These are phyloP conservation scores for Cardamine resedifolia DNA, from an alignment of 345 rosid species.

Conservation along the genomic window DNA sequence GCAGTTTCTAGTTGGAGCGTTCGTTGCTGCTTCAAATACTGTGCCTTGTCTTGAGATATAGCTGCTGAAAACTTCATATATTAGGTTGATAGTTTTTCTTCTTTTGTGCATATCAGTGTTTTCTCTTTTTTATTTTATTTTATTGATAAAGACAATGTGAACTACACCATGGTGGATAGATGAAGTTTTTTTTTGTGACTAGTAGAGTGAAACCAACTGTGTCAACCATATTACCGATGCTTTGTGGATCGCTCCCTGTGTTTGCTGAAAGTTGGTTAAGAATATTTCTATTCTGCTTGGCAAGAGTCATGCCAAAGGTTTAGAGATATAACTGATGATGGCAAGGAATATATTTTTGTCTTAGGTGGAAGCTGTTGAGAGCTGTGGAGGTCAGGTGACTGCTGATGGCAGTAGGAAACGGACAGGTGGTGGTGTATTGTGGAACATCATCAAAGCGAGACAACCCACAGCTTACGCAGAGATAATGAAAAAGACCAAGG, in stretches of 20 bases:
- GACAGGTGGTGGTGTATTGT: conserved; percentile 83
- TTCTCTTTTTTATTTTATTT: background rate
- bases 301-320: background rate
- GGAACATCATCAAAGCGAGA: conserved; percentile 82
- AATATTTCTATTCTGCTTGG: background rate
- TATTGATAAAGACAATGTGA: conserved; percentile 8
- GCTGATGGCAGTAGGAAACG: conserved; percentile 78
- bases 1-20: conserved; percentile 44
- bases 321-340: conserved; percentile 27
- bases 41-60: conserved; percentile 50
- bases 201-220: conserved; percentile 11
- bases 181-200: background rate
- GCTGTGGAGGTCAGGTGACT: conserved; percentile 95
- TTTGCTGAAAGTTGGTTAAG: conserved; percentile 15
- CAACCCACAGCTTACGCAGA: conserved; percentile 71
- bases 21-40: conserved; percentile 49
- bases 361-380: conserved; percentile 83
- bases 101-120: conserved; percentile 43
- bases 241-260: conserved; percentile 11
- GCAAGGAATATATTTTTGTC: conserved; percentile 13
- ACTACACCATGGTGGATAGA: background rate
- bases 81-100: conserved; percentile 43
- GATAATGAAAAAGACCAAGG: conserved; percentile 83
- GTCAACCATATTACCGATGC: background rate
- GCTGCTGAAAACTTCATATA: conserved; percentile 27